Evolutionary conservation across 805 yeast genomes (phyloP).

Genomic region (Brettanomyces naardenensis): DNA sequence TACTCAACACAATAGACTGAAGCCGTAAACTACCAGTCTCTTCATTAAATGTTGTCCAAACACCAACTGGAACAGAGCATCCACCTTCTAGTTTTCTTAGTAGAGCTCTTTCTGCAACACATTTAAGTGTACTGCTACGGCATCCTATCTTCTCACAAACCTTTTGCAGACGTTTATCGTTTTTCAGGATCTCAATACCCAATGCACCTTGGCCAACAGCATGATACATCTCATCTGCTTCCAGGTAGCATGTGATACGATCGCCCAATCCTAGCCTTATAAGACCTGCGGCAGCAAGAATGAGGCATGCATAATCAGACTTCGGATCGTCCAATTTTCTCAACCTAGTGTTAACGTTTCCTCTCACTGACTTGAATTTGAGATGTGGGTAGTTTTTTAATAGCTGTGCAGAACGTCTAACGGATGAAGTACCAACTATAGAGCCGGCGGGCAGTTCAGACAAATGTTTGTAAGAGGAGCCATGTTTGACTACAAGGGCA

Average conservation of each 20-base stretch:
- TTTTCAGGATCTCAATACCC: constrained; percentile 79
- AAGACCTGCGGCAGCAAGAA: constrained; percentile 91
- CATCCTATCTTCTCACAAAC: constrained; percentile 63
- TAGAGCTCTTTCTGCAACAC: constrained; percentile 81
- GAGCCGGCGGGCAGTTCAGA: constrained; percentile 77
- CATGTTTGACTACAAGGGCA: constrained; percentile 69
- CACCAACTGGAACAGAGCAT: constrained; percentile 96
- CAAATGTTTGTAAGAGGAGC: constrained; percentile 54
- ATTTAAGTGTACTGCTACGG: constrained; percentile 57
- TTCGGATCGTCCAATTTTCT: constrained; percentile 68
- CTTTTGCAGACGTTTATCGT: constrained; percentile 49
- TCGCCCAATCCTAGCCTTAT: constrained; percentile 62
- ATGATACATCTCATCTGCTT: constrained; percentile 77
- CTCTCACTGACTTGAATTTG: constrained; percentile 77
- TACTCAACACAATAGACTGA: constrained; percentile 71
- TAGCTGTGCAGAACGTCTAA: constrained; percentile 89
- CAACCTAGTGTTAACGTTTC: constrained; percentile 74
- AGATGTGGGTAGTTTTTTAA: constrained; percentile 70
- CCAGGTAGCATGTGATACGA: constrained; percentile 67
- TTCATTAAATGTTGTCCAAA: constrained; percentile 44
- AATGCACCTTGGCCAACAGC: constrained; percentile 99
- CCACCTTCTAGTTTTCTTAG: constrained; percentile 93
- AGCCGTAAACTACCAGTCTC: constrained; percentile 38
- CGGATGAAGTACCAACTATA: constrained; percentile 89
- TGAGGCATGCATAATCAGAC: constrained; percentile 53